These are phyloP conservation scores for Mycena citricolor DNA, from an alignment of 1,284 basidiomycete species.

Conservation along the genomic window DNA sequence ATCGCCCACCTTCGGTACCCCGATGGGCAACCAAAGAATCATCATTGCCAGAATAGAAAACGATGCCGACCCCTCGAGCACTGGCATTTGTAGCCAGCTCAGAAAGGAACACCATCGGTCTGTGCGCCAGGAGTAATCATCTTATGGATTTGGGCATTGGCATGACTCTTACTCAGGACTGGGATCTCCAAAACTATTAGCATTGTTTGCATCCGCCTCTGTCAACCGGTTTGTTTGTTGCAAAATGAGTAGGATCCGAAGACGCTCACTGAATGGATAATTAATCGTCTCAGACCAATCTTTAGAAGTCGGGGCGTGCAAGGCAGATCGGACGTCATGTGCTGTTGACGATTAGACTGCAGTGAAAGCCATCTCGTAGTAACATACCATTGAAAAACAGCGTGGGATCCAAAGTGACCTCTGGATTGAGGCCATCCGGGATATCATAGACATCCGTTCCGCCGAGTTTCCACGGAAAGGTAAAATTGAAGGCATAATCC, in stretches of 20 bases:
- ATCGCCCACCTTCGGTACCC: constrained; percentile 55
- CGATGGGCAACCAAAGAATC: constrained; percentile 64
- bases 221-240: constrained; percentile 34
- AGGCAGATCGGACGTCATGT: constrained; percentile 48
- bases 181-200: constrained; percentile 1
- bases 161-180: background rate
- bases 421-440: constrained; percentile 53
- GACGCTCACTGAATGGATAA: constrained; percentile 22
- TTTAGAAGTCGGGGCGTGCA: constrained; percentile 69
- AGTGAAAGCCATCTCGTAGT: background rate
- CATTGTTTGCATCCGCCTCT: constrained; percentile 48
- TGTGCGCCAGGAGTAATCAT: constrained; percentile 25
- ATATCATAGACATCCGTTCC: constrained; percentile 42
- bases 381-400: constrained; percentile 62
- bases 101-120: constrained; percentile 62
- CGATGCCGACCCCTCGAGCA: constrained; percentile 45
- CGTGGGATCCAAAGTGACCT: constrained; percentile 35
- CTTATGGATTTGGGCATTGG: background rate
- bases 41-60: constrained; percentile 68
- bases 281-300: constrained; percentile 42
- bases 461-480: constrained; percentile 53
- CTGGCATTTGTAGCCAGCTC: constrained; percentile 65
- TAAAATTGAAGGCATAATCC: constrained; percentile 62
- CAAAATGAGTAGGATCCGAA: no score
- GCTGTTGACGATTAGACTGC: constrained; percentile 35